Conservation (phyloP, 441 rosid species). For the Adansonia gregorii region DNA sequence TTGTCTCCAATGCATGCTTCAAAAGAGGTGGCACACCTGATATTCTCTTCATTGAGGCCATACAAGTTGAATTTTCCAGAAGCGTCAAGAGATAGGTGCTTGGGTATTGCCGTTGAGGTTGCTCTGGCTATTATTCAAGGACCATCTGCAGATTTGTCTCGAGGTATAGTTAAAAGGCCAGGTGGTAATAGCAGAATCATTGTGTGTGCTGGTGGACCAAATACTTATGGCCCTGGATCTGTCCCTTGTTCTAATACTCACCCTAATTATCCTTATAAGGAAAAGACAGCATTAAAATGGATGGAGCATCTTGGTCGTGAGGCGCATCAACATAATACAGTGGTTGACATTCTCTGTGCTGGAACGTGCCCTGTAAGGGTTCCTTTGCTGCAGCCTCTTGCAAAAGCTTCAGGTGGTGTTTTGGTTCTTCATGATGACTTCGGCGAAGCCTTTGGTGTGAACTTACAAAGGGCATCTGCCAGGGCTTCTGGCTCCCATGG, state of each 20-base stretch:
- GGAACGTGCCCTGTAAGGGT: constrained; percentile 94
- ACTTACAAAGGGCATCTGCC: constrained; percentile 88
- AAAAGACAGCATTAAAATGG: constrained; percentile 82
- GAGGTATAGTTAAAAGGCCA: constrained; percentile 83
- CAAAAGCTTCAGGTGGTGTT: constrained; percentile 94
- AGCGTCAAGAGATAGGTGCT: constrained; percentile 88
- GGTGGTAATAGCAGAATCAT: constrained; percentile 90
- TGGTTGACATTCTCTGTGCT: constrained; percentile 92
- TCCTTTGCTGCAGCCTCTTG: constrained; percentile 85
- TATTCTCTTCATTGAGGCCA: constrained; percentile 90
- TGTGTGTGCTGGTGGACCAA: constrained; percentile 94
- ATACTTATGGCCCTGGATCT: constrained; percentile 90
- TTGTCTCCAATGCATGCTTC: constrained; percentile 96
- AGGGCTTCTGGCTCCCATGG: constrained; percentile 92
- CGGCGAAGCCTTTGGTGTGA: constrained; percentile 97
- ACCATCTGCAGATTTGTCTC: constrained; percentile 86
- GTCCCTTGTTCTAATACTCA: constrained; percentile 82
- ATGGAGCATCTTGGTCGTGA: constrained; percentile 83
- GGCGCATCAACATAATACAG: constrained; percentile 74
- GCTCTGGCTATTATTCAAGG: constrained; percentile 91
- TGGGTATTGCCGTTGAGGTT: constrained; percentile 90
- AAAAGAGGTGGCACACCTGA: constrained; percentile 81
- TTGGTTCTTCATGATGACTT: constrained; percentile 95
- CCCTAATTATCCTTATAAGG: constrained; percentile 86
- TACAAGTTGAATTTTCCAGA: constrained; percentile 72